Evolutionary conservation across 1,284 basidiomycete genomes (phyloP).

Genomic region (Leccinum solheimii): DNA sequence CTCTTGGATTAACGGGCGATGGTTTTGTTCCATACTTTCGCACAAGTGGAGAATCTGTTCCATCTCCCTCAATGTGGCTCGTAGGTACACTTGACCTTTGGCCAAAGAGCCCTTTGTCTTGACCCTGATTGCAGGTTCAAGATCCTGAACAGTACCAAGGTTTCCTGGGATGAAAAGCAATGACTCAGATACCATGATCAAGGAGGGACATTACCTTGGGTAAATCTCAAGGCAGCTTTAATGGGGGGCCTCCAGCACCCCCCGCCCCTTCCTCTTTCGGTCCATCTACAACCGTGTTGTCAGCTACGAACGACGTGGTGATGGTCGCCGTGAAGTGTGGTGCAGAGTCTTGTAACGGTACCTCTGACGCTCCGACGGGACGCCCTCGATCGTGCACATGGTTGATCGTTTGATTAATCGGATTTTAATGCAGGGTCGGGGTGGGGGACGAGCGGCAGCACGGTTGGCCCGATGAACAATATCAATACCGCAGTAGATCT

Average conservation of each 20-base stretch:
- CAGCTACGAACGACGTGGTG: background rate
- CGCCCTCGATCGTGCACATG: background rate
- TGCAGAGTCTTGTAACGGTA: constrained; percentile 4
- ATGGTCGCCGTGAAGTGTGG: constrained; percentile 1
- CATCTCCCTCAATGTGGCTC: constrained; percentile 7
- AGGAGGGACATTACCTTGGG: too few species aligned
- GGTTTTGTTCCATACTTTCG: background rate
- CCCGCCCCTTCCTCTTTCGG: too few species aligned
- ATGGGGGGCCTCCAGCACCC: too few species aligned
- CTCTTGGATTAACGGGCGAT: constrained; percentile 2
- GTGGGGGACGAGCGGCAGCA: background rate
- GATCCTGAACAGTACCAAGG: too few species aligned
- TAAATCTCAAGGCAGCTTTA: too few species aligned
- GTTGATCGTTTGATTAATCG: background rate
- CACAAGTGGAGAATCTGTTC: background rate
- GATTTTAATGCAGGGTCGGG: background rate
- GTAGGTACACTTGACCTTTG: too few species aligned
- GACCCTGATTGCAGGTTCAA: too few species aligned
- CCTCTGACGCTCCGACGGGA: background rate
- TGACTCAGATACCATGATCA: too few species aligned
- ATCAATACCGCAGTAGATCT: too few species aligned
- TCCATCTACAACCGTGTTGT: background rate
- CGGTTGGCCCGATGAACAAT: too few species aligned
- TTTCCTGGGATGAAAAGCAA: too few species aligned
- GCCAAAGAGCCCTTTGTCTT: too few species aligned